Percentiles rank a stretch among this genome's conserved stretches.
Conservation (phyloP, 208 protist genomes). For the Leishmania gerbilli region DNA sequence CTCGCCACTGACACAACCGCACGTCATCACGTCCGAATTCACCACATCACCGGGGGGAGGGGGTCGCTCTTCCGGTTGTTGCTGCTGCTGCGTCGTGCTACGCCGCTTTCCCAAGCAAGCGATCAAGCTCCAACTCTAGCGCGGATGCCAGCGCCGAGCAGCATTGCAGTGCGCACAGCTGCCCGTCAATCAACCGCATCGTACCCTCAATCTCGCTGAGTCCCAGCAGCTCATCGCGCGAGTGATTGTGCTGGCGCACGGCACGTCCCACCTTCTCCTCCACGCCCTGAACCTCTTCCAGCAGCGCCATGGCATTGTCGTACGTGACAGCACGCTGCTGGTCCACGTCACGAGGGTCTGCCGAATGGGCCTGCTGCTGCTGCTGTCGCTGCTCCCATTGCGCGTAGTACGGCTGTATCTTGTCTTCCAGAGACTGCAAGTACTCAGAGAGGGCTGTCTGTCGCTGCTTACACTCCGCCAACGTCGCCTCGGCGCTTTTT, state of each 20-base stretch:
- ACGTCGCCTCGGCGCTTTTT: slow-evolving; percentile 45
- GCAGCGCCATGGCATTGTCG: slow-evolving; percentile 56
- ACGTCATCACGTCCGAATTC: neutral
- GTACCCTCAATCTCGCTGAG: slow-evolving; percentile 52
- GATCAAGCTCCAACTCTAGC: slow-evolving; percentile 65
- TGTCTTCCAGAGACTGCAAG: slow-evolving; percentile 67
- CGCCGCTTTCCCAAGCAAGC: slow-evolving; percentile 47
- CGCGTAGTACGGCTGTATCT: slow-evolving; percentile 60
- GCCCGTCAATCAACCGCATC: slow-evolving; percentile 59
- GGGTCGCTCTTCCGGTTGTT: too few relatives aligned
- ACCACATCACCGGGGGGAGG: neutral
- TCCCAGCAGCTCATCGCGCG: slow-evolving; percentile 37
- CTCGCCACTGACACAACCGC: neutral
- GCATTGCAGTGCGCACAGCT: slow-evolving; percentile 62
- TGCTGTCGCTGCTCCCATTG: slow-evolving; percentile 34
- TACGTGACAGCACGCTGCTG: slow-evolving; percentile 50
- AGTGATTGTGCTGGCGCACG: slow-evolving; percentile 65
- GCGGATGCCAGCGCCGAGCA: slow-evolving; percentile 47
- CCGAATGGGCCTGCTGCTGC: slow-evolving; percentile 4
- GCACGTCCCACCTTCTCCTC: slow-evolving; percentile 49
- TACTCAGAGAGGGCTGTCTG: slow-evolving; percentile 51
- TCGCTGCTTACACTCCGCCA: slow-evolving; percentile 54
- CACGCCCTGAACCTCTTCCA: slow-evolving; percentile 68
- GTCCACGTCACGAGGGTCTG: slow-evolving; percentile 31
- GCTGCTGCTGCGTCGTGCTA: neutral